Base-by-base conservation (phyloP, 2,329 filamentous ascomycete genomes). In the Diplocarpon mali region DNA sequence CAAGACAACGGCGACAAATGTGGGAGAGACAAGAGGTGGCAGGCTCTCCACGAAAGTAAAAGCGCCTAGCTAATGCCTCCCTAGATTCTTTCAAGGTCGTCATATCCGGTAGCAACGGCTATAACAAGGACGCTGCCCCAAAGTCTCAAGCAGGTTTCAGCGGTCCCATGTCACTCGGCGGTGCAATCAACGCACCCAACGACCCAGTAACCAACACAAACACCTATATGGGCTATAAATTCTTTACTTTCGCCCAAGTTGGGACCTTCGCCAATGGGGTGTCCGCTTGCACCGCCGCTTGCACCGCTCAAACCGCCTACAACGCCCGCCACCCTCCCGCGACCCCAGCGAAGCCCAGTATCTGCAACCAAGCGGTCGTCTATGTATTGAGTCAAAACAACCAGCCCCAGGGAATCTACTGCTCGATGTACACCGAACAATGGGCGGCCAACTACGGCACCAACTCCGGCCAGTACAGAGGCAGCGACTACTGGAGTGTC, bases 21-120 rank as follows among this genome's bases (percentile, higher is more conserved):
- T 31, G 3, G 64, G 62, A 17, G 55, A 65, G 49, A 59, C 47
- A 44, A 58, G 62, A 51, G 38, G 50, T 51, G 47, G 27, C 41
- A 30, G 14, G 4, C 14, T 12, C 20, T n/a, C 29, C 5, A 10
- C 34, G 7, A n/a, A 15, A 11, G 28, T 36, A 30, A 4, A 30
- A 17, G 5, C 7, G 8, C 15, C 5, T 44, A 16, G 16, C 45
- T 47, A 37, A 48, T 36, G 28, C 13, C 8, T n/a, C 9, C n/a
- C 3, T n/a, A 35, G 53, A 51, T 29, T 30, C 54, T 15, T 62
- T 70, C 63, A 49, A 62, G 2, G 63, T 69, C 27, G 62, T 66
- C 24, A 66, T 69, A 35, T 59, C 66, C 17, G 68, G 65, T 10
- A 67, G 63, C 30, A 69, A 70, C 46, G 68, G 65, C 3, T 66